A percentile compares a stretch with the other conserved stretches of the same genome.
phyloP scores from a whole-genome alignment of 2,329 filamentous ascomycete species.

The Juglanconis oblonga region DNA sequence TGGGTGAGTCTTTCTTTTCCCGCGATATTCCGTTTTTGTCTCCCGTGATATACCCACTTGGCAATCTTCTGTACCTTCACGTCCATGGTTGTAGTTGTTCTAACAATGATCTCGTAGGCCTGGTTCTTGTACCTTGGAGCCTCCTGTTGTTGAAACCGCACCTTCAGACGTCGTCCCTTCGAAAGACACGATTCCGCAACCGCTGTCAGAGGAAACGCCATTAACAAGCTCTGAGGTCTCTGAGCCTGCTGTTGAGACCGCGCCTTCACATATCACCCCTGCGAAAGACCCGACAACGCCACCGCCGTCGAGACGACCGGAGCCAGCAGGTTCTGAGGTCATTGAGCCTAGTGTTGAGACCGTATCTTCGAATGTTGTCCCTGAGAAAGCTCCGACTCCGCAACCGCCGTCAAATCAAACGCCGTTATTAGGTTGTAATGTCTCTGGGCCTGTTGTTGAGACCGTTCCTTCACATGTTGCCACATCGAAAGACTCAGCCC shows the following conservation, averaged over 20 bases:
- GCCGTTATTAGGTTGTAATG: neutral
- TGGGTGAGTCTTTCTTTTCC: constrained; percentile 20
- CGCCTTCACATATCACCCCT: neutral
- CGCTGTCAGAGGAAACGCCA: neutral
- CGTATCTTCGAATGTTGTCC: no score
- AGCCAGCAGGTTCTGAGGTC: neutral
- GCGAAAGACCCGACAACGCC: neutral
- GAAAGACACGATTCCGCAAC: neutral
- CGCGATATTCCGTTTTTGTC: neutral
- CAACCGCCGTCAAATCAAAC: no score
- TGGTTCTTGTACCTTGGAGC: neutral
- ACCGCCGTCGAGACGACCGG: neutral
- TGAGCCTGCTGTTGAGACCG: neutral
- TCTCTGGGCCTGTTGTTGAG: neutral
- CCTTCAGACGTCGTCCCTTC: neutral
- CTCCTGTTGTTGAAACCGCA: neutral
- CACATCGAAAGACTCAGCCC: neutral
- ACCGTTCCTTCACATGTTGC: neutral
- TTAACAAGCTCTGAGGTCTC: neutral
- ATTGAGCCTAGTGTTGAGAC: neutral
- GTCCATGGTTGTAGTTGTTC: neutral
- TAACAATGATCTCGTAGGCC: constrained; percentile 4
- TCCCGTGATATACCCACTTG: constrained; percentile 1
- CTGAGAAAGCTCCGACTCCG: no score
- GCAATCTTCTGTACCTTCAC: neutral